Base-by-base conservation (phyloP, 768 basidiomycete species). In the Piloderma croceum region DNA sequence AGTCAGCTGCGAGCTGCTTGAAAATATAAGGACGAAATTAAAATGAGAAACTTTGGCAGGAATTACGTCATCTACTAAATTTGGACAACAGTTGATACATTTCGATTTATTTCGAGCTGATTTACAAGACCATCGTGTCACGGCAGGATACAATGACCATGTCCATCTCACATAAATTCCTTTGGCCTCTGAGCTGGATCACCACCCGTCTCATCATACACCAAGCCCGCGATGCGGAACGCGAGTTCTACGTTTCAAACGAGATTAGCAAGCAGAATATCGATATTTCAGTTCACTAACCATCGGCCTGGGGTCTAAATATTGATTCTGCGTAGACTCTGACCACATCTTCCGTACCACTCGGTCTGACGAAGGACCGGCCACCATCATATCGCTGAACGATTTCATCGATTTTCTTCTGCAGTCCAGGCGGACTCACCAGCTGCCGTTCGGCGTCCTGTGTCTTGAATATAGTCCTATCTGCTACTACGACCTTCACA, bases 331-430 rank as follows among this genome's bases (percentile, higher is more conserved):
- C 96, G 56, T 98, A 99, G 12, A 99, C 92, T 43, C 96, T 75
- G 5, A 99, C 96, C 19, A 94, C 93, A 54, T 99, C 93, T 61
- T 99, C 96, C 18, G 96, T 99, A 7, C 96, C 96, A 60, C 91
- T 94, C 3, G 96, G 96, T 42, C 96, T 65, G 13, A 98, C 96
- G 55, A 99, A 99, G 20, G 89, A 79, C 31, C 96, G 77, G 1
- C 96, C 96, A 13, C 79, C 80, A 34, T 84, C 81, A 53, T 83
- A 87, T 54, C 79, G 79, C 42, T 71, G 68, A 22, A 89, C 82
- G 25, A 90, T 71, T 20, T 82, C 84, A 45, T 97, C 85, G 36
- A 99, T 81, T 59, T 77, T 81, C 9, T 59, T 69, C 59, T 98
- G 96, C 42, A 97, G 58, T 7, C 87, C 86, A 13, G 64, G 62